Evolutionary conservation across 345 rosid genomes (phyloP), one percentile per base, ranked within the genome.

Genomic region (Nasturtium officinale): DNA sequence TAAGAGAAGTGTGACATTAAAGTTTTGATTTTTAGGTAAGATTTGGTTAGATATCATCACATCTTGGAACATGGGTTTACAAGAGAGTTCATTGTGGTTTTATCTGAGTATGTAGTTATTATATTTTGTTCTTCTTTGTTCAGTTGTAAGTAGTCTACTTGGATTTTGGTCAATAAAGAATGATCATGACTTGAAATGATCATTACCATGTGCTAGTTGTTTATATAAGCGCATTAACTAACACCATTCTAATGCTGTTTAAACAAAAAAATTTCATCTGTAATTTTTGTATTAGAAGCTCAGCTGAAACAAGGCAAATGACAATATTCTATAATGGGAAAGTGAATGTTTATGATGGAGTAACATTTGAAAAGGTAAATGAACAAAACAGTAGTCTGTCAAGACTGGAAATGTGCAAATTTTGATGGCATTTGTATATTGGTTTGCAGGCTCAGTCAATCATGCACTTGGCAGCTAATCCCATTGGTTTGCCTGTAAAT

Each of bases 261-360:
- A 40, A 37, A 3, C 13, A n/a, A 6, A 52, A n/a, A 6, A 52
- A 16, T 60, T 62, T 6, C 2, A 1, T 57, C 47, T 76, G 38
- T 79, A 47, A 58, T 76, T 33, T 52, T 79, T 81, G 72, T 37
- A 51, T 47, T 84, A 87, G 98, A 75, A 77, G 83, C 74, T 78
- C 78, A 1, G 80, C 71, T 76, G 85, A 79, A 50, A 61, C 80
- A 29, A 82, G 83, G 77, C 94, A 90, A 76, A 87, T 93, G 98
- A 84, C 97, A 0, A 89, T 93, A 72, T 89, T 93, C 83, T 90
- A 89, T 78, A 74, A 88, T 43, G 98, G 98, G 26, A 91, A 89
- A 84, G 88, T 90, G 75, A 90, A 87, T 67, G 98, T 90, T 42
- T 93, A 87, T 75, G 90, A 90, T 70, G 87, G 85, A 40, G 83